Conservation (phyloP, 495 filamentous ascomycete genomes). For the Immersiella caudata region DNA sequence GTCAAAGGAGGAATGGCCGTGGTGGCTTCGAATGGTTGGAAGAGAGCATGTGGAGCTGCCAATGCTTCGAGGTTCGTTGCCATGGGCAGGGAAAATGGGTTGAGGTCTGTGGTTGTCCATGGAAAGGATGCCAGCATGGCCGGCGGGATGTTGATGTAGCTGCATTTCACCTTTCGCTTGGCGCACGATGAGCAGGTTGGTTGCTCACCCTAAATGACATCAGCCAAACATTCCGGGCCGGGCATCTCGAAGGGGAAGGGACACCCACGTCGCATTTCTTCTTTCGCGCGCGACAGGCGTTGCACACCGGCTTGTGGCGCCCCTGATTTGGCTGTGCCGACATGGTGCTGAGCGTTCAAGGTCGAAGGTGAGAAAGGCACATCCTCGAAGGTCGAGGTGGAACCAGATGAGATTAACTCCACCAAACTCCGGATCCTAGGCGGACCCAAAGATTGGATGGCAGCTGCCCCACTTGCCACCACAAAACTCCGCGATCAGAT, state of each 20-base stretch:
- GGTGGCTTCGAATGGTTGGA: not conserved
- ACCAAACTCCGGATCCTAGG: too few species aligned
- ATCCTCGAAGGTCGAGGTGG: not conserved
- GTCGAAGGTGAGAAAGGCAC: not conserved
- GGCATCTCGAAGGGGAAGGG: not conserved
- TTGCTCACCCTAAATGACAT: not conserved
- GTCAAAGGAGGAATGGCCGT: not conserved
- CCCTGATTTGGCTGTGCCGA: not conserved
- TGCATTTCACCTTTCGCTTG: constrained; percentile 4
- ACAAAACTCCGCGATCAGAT: too few species aligned
- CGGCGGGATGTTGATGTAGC: not conserved
- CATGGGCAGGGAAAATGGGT: not conserved
- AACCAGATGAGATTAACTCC: too few species aligned
- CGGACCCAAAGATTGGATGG: too few species aligned
- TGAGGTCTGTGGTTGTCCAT: not conserved
- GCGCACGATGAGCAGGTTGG: constrained; percentile 15
- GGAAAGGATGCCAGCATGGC: not conserved
- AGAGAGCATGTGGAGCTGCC: not conserved
- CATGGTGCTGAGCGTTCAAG: too few species aligned
- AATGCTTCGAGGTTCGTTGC: not conserved
- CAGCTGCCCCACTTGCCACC: too few species aligned
- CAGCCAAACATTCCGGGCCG: not conserved
- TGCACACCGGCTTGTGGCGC: constrained; percentile 5
- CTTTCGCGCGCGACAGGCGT: constrained; percentile 14
- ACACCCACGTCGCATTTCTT: constrained; percentile 17